Evolutionary conservation across 2,329 filamentous ascomycete species (phyloP).

Genomic region (Amauroascus verrucosus): DNA sequence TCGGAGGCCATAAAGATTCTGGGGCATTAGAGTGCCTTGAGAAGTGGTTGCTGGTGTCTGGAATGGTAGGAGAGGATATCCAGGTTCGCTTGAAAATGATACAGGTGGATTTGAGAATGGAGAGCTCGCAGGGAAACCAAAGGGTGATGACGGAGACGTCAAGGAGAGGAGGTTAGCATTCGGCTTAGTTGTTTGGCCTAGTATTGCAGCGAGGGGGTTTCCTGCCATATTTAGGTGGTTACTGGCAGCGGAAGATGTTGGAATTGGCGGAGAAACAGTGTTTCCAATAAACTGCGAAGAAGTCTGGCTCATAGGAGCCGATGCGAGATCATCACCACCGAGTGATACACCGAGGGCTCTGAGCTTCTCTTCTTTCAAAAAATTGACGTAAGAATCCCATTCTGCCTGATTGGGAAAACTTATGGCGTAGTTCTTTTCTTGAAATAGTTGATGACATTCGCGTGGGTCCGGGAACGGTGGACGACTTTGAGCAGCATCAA

Average conservation of each 20-base stretch:
- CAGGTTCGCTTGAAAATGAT: slow-evolving; percentile 53
- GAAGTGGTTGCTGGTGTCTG: slow-evolving; percentile 48
- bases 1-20: slow-evolving; percentile 35
- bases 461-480: slow-evolving; percentile 34
- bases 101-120: slow-evolving; percentile 14
- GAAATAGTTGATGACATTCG: slow-evolving; percentile 30
- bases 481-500: slow-evolving; percentile 32
- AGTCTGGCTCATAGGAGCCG: slow-evolving; percentile 53
- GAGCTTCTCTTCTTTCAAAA: slow-evolving; percentile 81
- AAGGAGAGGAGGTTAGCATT: slow-evolving; percentile 52
- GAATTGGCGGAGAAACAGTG: slow-evolving; percentile 74
- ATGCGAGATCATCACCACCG: slow-evolving; percentile 59
- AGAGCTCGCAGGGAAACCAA: slow-evolving; percentile 46
- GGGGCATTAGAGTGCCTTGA: slow-evolving; percentile 32
- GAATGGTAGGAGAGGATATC: slow-evolving; percentile 56
- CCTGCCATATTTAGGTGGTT: slow-evolving; percentile 50
- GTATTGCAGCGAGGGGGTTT: slow-evolving; percentile 54
- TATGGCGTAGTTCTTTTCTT: slow-evolving; percentile 27
- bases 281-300: slow-evolving; percentile 63
- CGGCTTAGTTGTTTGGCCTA: slow-evolving; percentile 44
- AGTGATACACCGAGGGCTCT: slow-evolving; percentile 79
- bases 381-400: slow-evolving; percentile 71
- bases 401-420: slow-evolving; percentile 41
- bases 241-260: slow-evolving; percentile 66
- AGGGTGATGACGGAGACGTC: slow-evolving; percentile 59